Evolutionary conservation across 352 stramenopile species (phyloP).

Genomic region (Phytophthora palmivora): DNA sequence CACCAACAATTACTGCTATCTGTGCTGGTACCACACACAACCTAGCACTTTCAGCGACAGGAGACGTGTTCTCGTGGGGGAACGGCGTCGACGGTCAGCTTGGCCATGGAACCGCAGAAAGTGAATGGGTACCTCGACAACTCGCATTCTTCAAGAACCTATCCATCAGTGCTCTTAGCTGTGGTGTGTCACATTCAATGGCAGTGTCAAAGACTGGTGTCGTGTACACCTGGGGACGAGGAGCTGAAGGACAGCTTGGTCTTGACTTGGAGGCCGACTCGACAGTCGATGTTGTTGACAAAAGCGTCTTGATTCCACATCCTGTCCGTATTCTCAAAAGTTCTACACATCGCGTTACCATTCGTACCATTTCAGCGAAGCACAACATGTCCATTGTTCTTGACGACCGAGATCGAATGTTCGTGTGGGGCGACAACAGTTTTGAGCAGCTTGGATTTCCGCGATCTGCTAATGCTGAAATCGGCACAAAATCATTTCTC

Average conservation of each 20-base stretch:
- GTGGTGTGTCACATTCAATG: constrained; percentile 57
- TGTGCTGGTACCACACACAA: constrained; percentile 60
- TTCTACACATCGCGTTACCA: constrained; percentile 34
- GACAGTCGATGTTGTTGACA: constrained; percentile 2
- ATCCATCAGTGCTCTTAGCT: constrained; percentile 38
- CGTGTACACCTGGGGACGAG: constrained; percentile 69
- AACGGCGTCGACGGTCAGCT: constrained; percentile 66
- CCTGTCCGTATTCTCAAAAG: constrained; percentile 26
- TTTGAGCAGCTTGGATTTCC: constrained; percentile 44
- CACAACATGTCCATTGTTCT: constrained; percentile 44
- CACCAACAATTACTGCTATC: constrained; percentile 51
- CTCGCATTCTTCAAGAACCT: constrained; percentile 55
- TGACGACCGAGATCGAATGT: constrained; percentile 58
- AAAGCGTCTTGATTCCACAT: constrained; percentile 22
- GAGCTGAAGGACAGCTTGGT: constrained; percentile 61
- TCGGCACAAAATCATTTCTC: constrained; percentile 19
- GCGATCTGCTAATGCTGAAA: constrained; percentile 4
- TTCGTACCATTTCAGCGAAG: constrained; percentile 43
- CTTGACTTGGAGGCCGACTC: constrained; percentile 16
- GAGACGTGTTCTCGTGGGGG: constrained; percentile 76
- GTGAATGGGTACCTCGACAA: constrained; percentile 67
- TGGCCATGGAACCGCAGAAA: constrained; percentile 51
- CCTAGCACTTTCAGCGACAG: constrained; percentile 49
- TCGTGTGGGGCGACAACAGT: constrained; percentile 59
- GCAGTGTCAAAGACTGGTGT: constrained; percentile 50